Conservation (phyloP, 306 rosid species). For the Cucurbita pepo region DNA sequence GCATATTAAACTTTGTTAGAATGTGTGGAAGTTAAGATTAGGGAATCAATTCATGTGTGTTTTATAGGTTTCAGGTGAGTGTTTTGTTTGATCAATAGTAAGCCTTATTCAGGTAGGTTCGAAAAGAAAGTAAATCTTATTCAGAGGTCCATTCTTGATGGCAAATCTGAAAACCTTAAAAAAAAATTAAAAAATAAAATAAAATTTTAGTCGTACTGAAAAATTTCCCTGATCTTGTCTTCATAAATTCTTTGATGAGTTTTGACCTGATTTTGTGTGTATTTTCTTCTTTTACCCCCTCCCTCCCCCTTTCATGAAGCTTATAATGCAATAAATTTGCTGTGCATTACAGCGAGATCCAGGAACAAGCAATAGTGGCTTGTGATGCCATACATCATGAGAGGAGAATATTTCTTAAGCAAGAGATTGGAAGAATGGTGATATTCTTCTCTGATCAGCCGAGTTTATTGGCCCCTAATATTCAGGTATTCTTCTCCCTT, state of each 20-base stretch:
- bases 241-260: neutral
- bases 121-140: neutral
- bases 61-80: neutral
- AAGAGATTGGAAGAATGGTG: conserved; percentile 98
- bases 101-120: neutral
- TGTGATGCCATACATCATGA: conserved; percentile 86
- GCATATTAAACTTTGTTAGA: neutral
- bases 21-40: neutral
- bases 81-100: neutral
- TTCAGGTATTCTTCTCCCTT: conserved; percentile 50
- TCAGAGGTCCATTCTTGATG: neutral
- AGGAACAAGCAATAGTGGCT: conserved; percentile 72
- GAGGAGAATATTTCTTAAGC: conserved; percentile 91
- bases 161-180: neutral
- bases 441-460: conserved; percentile 90
- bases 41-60: neutral
- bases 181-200: too few relatives aligned
- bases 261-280: neutral
- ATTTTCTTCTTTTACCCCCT: neutral
- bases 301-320: neutral
- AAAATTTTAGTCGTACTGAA: neutral
- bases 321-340: conserved; percentile 11
- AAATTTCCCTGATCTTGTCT: neutral
- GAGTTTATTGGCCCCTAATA: conserved; percentile 88
- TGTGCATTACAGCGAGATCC: conserved; percentile 71